Evolutionary conservation across 176 grass and related monocot species (phyloP).

Genomic region (Rhynchospora tenuis): DNA sequence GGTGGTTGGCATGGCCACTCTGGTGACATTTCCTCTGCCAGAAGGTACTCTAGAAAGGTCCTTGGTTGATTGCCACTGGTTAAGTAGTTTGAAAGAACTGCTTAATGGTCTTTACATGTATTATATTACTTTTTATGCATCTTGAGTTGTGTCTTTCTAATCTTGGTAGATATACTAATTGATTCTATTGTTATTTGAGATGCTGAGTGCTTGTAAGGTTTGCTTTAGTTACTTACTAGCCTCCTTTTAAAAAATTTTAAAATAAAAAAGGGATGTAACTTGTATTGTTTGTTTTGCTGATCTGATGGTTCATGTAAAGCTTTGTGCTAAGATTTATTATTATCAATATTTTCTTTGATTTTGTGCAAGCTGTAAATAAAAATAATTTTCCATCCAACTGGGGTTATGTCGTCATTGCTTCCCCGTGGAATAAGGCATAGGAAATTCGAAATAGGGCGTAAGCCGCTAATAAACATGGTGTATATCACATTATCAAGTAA

Average conservation of each 20-base stretch:
- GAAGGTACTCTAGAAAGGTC: conserved; percentile 61
- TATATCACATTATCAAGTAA: too few species aligned
- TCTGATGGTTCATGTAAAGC: not conserved
- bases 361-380: not conserved
- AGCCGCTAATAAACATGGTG: too few species aligned
- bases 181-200: not conserved
- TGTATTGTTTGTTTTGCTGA: not conserved
- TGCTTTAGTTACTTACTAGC: not conserved
- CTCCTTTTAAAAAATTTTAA: not conserved
- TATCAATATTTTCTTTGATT: not conserved
- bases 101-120: not conserved
- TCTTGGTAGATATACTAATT: conserved; percentile 5
- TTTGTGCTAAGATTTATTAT: not conserved
- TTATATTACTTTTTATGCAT: conserved; percentile 14
- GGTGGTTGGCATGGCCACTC: conserved; percentile 58
- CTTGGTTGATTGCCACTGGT: conserved; percentile 37
- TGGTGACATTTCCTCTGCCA: conserved; percentile 58
- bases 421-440: not conserved
- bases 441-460: too few species aligned
- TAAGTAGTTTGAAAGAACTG: not conserved
- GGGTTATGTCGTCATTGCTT: not conserved
- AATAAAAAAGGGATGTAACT: not conserved
- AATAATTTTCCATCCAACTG: not conserved
- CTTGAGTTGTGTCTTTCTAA: conserved; percentile 17
- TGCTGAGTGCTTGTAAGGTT: not conserved